Evolutionary conservation across 2,329 filamentous ascomycete species (phyloP), one percentile per base, ranked within the genome.

Genomic region (Penicillium sclerotiorum): DNA sequence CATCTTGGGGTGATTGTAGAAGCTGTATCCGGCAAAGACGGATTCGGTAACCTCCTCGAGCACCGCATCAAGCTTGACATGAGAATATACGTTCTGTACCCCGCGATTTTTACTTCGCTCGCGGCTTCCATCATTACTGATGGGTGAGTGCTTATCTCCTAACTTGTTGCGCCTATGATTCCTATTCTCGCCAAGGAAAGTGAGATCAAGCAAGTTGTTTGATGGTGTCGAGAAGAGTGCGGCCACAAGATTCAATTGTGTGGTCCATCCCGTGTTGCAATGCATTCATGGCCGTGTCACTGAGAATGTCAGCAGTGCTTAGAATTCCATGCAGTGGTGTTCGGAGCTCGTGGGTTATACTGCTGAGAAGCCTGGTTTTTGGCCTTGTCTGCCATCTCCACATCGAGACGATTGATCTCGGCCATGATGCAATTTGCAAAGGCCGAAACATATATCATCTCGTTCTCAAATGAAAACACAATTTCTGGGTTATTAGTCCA

Each of bases 211-310:
- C 23, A 72, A 48, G 30, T 68, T 59, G 38, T n/a, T 72, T 68
- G 41, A 76, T 68, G 2, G 71, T 73, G 37, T 73, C 72, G 0
- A 75, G 58, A 0, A 76, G 56, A 2, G 73, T 74, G 5, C 66
- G 63, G 1, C 67, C 72, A 49, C 72, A 76, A 12, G 61, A 68
- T 27, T 67, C 65, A 21, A 75, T 66, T 0, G 71, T 67, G 42
- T 65, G 57, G 1, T 70, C 57, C 52, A 71, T 55, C 4, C 59
- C 58, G 15, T 56, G 53, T 33, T 70, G 67, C 5, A 58, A 52
- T 7, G 61, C 51, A 21, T 59, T 59, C 46, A 69, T 56, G 8
- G 52, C 55, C 4, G 61, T 64, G 38, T 69, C 67, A 27, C 57
- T 47, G 9, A 70, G 47, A 28, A 70, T 56, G 17, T 71, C 65